Evolutionary conservation across 1,284 basidiomycete species (phyloP).

Genomic region (Irpex sp.): DNA sequence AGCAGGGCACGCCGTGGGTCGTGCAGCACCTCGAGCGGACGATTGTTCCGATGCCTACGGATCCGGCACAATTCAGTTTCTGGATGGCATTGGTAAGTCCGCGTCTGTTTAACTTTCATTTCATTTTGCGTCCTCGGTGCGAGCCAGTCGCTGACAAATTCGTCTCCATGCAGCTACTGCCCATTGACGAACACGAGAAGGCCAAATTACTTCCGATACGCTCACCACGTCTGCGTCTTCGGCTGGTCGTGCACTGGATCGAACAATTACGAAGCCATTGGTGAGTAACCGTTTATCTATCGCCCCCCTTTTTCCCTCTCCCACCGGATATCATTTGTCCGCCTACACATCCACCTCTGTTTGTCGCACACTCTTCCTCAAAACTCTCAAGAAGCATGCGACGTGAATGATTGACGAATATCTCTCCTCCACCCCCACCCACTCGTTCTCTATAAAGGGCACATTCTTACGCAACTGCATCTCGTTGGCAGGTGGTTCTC

Average conservation of each 20-base stretch:
- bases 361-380: background rate
- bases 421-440: background rate
- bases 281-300: slow-evolving; percentile 35
- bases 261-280: slow-evolving; percentile 72
- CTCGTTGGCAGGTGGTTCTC: slow-evolving; percentile 43
- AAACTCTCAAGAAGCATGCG: background rate
- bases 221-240: slow-evolving; percentile 72
- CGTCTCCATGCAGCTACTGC: slow-evolving; percentile 57
- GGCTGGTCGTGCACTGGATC: slow-evolving; percentile 92
- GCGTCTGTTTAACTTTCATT: slow-evolving; percentile 3
- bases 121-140: background rate
- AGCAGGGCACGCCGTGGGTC: slow-evolving; percentile 87
- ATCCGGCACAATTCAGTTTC: slow-evolving; percentile 74
- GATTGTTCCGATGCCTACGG: slow-evolving; percentile 66
- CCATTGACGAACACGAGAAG: slow-evolving; percentile 95
- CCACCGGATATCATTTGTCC: background rate
- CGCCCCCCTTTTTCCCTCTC: slow-evolving; percentile 2
- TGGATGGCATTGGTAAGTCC: slow-evolving; percentile 79
- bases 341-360: background rate
- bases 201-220: slow-evolving; percentile 90
- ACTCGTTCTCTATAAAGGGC: slow-evolving; percentile 19
- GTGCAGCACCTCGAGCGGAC: slow-evolving; percentile 79
- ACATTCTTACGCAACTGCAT: slow-evolving; percentile 29
- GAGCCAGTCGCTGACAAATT: background rate
- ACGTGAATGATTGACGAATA: background rate